Conservation (phyloP, 306 rosid species). For the Prunus salicina region DNA sequence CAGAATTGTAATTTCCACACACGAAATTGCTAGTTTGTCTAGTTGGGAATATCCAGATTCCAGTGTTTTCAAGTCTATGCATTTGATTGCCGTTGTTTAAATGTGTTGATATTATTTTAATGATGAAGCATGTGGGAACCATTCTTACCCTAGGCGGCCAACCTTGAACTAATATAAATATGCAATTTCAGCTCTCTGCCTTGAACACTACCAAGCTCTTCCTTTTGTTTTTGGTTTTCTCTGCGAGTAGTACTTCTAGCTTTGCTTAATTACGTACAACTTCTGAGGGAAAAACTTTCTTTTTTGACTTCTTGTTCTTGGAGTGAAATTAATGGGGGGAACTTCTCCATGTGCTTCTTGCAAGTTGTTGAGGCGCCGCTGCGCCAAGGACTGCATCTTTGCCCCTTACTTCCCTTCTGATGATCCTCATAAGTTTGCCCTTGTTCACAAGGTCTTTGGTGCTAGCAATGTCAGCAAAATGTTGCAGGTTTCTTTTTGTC, state of each 20-base stretch:
- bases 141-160: constrained; percentile 31
- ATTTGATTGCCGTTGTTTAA: constrained; percentile 4
- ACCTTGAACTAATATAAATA: constrained; percentile 52
- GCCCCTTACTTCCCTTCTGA: constrained; percentile 79
- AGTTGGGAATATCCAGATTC: constrained; percentile 25
- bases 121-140: constrained; percentile 49
- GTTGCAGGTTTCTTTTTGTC: constrained; percentile 55
- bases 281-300: neutral
- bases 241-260: neutral
- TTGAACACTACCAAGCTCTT: constrained; percentile 13
- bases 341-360: constrained; percentile 84
- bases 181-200: constrained; percentile 23
- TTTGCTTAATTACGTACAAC: neutral
- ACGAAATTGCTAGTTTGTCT: constrained; percentile 6
- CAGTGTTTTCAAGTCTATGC: constrained; percentile 14
- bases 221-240: neutral
- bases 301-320: neutral
- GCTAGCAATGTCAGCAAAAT: constrained; percentile 89
- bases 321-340: constrained; percentile 44
- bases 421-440: constrained; percentile 73
- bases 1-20: constrained; percentile 28
- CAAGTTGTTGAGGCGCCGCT: constrained; percentile 79
- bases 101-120: constrained; percentile 29
- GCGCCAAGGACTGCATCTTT: constrained; percentile 71
- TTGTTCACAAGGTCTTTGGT: constrained; percentile 86